phyloP scores from a whole-genome alignment of 192 early-diverging fungal genomes.

The Coemansia reversa region DNA sequence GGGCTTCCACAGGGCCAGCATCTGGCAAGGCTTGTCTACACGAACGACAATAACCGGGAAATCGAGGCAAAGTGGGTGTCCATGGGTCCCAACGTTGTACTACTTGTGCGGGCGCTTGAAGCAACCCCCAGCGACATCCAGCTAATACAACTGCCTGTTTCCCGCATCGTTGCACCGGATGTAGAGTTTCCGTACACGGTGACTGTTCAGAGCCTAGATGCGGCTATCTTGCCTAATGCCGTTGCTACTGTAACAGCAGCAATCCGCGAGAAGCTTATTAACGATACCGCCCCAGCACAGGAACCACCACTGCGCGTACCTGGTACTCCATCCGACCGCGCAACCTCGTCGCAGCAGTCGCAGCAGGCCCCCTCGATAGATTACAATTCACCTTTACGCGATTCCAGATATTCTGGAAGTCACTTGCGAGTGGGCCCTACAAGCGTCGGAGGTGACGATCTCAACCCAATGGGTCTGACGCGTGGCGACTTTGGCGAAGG shows the following conservation, averaged over 20 bases:
- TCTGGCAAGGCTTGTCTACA: constrained; percentile 4
- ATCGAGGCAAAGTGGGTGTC: constrained; percentile 32
- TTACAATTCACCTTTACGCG: background rate
- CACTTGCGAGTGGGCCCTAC: constrained; percentile 3
- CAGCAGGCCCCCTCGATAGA: background rate
- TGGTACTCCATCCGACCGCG: background rate
- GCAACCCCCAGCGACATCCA: background rate
- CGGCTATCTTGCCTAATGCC: constrained; percentile 17
- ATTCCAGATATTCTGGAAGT: background rate
- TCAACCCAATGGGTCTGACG: constrained; percentile 56
- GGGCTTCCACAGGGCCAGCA: constrained; percentile 25
- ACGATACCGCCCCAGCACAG: background rate
- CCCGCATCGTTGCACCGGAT: constrained; percentile 3
- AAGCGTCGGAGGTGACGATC: constrained; percentile 67
- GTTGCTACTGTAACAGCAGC: constrained; percentile 19
- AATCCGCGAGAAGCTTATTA: constrained; percentile 21
- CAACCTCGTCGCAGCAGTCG: background rate
- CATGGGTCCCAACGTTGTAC: constrained; percentile 18
- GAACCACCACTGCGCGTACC: background rate
- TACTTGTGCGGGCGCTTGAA: constrained; percentile 15
- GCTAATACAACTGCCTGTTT: constrained; percentile 14
- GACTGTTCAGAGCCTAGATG: background rate
- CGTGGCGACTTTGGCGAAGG: constrained; percentile 55
- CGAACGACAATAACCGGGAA: constrained; percentile 2
- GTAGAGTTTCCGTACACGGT: constrained; percentile 22